phyloP scores from a whole-genome alignment of 768 basidiomycete species.

The Macrolepiota dolichaula region DNA sequence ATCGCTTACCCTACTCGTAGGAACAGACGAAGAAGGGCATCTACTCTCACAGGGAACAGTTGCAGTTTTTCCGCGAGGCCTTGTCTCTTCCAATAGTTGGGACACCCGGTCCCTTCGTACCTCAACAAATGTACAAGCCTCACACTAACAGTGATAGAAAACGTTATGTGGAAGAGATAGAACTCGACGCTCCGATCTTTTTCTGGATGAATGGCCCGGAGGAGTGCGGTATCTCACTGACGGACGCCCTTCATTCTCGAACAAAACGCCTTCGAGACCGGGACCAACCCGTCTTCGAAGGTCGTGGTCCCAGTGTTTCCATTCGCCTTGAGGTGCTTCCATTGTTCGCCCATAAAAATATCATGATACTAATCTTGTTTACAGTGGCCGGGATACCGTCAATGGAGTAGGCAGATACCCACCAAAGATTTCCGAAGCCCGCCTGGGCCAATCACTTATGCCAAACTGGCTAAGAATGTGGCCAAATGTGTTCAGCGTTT shows the following conservation, averaged over 20 bases:
- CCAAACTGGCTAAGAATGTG: conserved; percentile 76
- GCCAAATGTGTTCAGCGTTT: conserved; percentile 75
- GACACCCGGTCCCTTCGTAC: conserved; percentile 50
- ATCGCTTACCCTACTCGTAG: conserved; percentile 9
- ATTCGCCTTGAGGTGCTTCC: conserved; percentile 66
- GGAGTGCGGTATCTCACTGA: conserved; percentile 59
- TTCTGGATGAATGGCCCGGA: conserved; percentile 52
- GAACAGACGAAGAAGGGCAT: conserved; percentile 23
- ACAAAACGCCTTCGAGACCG: conserved; percentile 52
- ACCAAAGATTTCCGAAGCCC: conserved; percentile 79
- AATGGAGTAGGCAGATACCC: conserved; percentile 80
- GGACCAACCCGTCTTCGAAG: conserved; percentile 65
- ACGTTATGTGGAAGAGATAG: conserved; percentile 71
- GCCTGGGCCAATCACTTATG: conserved; percentile 71
- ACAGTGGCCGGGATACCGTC: conserved; percentile 78
- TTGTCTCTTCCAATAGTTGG: conserved; percentile 30
- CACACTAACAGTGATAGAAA: conserved; percentile 74
- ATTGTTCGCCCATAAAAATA: not conserved
- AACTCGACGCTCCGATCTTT: conserved; percentile 60
- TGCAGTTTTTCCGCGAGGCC: conserved; percentile 41
- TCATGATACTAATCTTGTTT: conserved; percentile 1
- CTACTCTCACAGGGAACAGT: conserved; percentile 43
- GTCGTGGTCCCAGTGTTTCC: conserved; percentile 77
- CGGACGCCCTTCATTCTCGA: conserved; percentile 60
- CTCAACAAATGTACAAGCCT: conserved; percentile 71